These are phyloP conservation scores for Flaveria robusta DNA, from an alignment of 129 eudicot species.

Conservation along the genomic window DNA sequence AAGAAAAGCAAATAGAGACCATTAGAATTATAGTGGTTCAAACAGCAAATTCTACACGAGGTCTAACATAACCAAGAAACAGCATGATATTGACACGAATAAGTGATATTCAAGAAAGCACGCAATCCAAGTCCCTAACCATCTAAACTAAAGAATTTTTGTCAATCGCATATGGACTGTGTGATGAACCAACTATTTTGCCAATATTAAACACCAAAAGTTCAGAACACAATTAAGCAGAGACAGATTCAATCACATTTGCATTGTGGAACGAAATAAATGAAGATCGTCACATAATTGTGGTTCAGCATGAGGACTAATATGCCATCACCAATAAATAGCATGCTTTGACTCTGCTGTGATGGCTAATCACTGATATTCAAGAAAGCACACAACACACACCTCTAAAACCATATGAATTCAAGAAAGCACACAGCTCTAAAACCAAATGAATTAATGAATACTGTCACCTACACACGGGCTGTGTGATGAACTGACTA, in stretches of 20 bases:
- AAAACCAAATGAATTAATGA: neutral
- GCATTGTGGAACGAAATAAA: no score
- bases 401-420: neutral
- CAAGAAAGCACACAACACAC: conserved; percentile 1
- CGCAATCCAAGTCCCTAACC: neutral
- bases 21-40: no score
- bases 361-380: neutral
- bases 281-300: no score
- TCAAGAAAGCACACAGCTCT: no score
- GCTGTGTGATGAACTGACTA: neutral
- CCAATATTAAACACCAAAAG: neutral
- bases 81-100: neutral
- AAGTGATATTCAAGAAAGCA: neutral
- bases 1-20: no score
- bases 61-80: no score
- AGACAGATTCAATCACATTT: neutral
- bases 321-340: no score
- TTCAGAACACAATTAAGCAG: neutral
- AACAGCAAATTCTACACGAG: no score
- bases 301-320: no score
- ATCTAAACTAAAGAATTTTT: neutral
- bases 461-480: neutral
- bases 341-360: neutral
- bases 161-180: neutral
- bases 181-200: neutral